Evolutionary conservation across 176 grass and related monocot genomes (phyloP), one percentile per base, ranked within the genome.

Genomic region (Phoenix dactylifera): DNA sequence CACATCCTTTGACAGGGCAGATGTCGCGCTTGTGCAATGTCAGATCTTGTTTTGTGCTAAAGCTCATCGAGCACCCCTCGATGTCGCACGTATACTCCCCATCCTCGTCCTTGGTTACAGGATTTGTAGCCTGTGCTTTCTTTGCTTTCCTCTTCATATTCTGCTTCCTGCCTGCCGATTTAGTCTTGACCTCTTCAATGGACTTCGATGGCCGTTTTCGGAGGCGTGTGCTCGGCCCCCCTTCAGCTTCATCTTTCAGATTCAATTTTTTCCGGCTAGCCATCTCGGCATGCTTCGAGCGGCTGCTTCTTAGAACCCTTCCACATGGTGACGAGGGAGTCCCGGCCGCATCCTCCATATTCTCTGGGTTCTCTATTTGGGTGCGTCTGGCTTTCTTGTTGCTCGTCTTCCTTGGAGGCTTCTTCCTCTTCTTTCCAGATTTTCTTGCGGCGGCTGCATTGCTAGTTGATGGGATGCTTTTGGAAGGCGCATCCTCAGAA

Each of bases 51-150:
- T 86, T 86, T 24, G 84, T 73, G 60, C 70, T 75, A 54, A 98
- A 98, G 74, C 87, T 89, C 93, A 98, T 98, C 44, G 77, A 77
- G 48, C 93, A 98, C 30, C 87, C 87, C 74, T 92, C 93, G 50
- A 98, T 74, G 64, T 92, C 79, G 18, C 93, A 98, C 17, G 79
- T 60, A 79, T 80, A 89, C 51, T 85, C 77, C 53, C 25, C 75
- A 52, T 72, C 71, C 63, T 78, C 73, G 24, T 74, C 64, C 73
- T 60, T 75, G 52, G 58, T 72, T 7, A 24, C 59, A 6, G 58
- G 60, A 82, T 59, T 68, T 52, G 64, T 61, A 50, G 29, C 32
- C 39, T 82, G 77, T 58, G 44, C 14, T 58, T 79, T 91, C 59
- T 68, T 78, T 1, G 49, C 56, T 54, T 89, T 95, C 74, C 25